Evolutionary conservation across 805 yeast genomes (phyloP), one percentile per base, ranked within the genome.

Genomic region (Candida tammaniensis): DNA sequence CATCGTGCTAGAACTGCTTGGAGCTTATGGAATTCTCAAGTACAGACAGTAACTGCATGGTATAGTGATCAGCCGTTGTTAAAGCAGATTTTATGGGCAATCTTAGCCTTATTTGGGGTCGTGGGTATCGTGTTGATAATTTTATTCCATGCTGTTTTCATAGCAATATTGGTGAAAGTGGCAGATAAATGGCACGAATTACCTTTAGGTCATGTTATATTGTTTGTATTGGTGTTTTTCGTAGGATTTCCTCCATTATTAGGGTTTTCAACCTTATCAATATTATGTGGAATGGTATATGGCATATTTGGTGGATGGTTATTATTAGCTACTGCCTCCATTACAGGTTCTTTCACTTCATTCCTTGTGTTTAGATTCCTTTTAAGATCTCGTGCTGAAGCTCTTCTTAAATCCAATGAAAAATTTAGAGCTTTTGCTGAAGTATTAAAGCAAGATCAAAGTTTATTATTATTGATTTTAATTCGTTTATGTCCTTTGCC

Each of bases 401-500:
- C 56, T n/a, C 51, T 91, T 47, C 74, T 88, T 3, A 63, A 72
- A 10, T 48, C 72, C 3, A 84, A 83, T 52, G 75, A 74, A 36
- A 78, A 74, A 40, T 77, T 93, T 44, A 73, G 80, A 44, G 86
- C 95, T 0, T 74, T 93, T 43, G 72, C 86, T 0, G 78, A 80
- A 35, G 83, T 86, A 4, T 57, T 91, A 39, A 78, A 73, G 46
- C 94, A 86, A 38, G 74, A 76, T 36, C 31, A 37, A n/a, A 56
- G 67, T 13, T 72, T 88, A 38, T 55, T 79, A 43, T 59, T 93
- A 16, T 58, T 91, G 34, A 74, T 83, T 33, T 65, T 91, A 52
- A 72, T 91, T 18, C 68, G 97, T 36, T 57, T 91, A 38, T 87
- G 96, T 47, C 98, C 98, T 0, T 72, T 91, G 49, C 98, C 98